Evolutionary conservation across 768 basidiomycete species (phyloP), one percentile per base, ranked within the genome.

Genomic region (Filobasidium floriforme): DNA sequence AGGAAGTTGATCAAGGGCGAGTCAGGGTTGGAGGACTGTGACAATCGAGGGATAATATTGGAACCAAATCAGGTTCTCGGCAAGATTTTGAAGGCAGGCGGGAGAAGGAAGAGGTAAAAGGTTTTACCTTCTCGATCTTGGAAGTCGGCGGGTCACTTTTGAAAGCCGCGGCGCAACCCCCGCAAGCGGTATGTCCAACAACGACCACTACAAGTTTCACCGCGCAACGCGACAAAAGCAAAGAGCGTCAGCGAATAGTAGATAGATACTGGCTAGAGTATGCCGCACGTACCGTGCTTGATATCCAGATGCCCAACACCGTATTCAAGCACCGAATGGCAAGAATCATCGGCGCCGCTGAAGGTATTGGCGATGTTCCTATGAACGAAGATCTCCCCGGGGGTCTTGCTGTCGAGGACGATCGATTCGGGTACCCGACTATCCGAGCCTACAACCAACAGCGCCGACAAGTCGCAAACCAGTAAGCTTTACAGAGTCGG

Each of bases 351-450:
- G 62, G 86, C 76, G 1, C 82, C 80, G 63, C 84, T 86, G 75
- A 92, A 83, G 79, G 90, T 89, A 87, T 94, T 92, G 60, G 89
- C 90, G 70, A 93, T 87, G 77, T 92, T 92, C 55, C 90, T 82
- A 78, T 90, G 86, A 29, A 87, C 76, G 44, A 93, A 92, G 66
- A 89, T 84, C 44, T 87, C 87, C 61, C 90, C 92, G 0, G 90
- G 90, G 15, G 14, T 15, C 68, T 82, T 66, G 1, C 69, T 63
- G 52, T 60, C 73, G 51, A 73, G 66, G 61, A 74, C 80, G 69
- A 89, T 86, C 41, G 85, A 84, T 76, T 90, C 90, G 22, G 89
- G 89, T 1, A 90, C 88, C 68, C 90, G 82, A 12, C 89, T 91
- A 76, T 93, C 90, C 37, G 89, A 83, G 26, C 59, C 59, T 60